These are phyloP conservation scores for Hypocrella siamensis DNA, from an alignment of 2,329 filamentous ascomycete genomes.

Conservation along the genomic window DNA sequence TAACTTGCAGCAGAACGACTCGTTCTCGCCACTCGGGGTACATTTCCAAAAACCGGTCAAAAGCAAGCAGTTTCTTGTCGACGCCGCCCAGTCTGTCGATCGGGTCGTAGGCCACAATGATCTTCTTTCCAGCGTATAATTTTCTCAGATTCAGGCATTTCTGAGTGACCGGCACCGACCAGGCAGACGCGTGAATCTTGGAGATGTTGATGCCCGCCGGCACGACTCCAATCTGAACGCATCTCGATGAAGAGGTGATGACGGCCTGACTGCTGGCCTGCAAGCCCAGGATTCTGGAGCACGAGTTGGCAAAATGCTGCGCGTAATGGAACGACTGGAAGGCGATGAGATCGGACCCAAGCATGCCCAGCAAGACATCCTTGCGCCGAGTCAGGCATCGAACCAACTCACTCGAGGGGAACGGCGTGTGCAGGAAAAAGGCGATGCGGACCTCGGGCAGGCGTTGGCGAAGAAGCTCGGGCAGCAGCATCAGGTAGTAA, in stretches of 20 bases:
- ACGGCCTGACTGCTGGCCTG: constrained; percentile 70
- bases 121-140: constrained; percentile 70
- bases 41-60: constrained; percentile 75
- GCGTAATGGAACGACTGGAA: constrained; percentile 94
- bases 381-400: constrained; percentile 75
- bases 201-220: constrained; percentile 59
- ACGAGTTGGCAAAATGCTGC: constrained; percentile 84
- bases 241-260: constrained; percentile 55
- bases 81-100: constrained; percentile 83
- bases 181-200: constrained; percentile 60
- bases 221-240: constrained; percentile 2
- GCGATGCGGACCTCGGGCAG: constrained; percentile 80
- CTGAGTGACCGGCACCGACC: constrained; percentile 51
- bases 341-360: constrained; percentile 80
- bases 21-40: constrained; percentile 83
- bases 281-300: constrained; percentile 73
- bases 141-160: constrained; percentile 57
- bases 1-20: constrained; percentile 86
- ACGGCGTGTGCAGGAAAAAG: constrained; percentile 85
- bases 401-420: constrained; percentile 89
- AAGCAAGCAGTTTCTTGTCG: constrained; percentile 82
- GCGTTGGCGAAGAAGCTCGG: constrained; percentile 70
- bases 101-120: constrained; percentile 87
- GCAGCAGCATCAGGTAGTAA: constrained; percentile 81
- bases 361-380: constrained; percentile 72